These are phyloP conservation scores for Condylostoma magnum DNA, from an alignment of 169 alveolate genomes.

Conservation along the genomic window DNA sequence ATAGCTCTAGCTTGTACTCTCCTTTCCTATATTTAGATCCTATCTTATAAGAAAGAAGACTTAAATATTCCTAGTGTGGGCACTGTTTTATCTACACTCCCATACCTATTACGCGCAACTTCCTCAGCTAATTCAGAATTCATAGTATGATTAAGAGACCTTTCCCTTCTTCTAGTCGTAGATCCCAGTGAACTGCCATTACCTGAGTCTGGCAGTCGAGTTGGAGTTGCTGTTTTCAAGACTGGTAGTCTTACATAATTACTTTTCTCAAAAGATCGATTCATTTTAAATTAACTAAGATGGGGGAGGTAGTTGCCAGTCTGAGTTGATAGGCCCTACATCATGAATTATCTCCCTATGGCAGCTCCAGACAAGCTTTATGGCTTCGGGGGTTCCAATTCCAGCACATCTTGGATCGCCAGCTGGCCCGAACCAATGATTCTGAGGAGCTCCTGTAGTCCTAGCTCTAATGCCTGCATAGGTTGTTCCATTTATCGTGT, in stretches of 20 bases:
- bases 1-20: too few species aligned
- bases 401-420: slow-evolving; percentile 91
- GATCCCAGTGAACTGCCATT: too few species aligned
- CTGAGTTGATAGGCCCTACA: slow-evolving; percentile 63
- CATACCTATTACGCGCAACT: slow-evolving; percentile 13
- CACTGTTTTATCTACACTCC: not conserved
- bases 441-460: slow-evolving; percentile 92
- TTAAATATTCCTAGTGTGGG: slow-evolving; percentile 6
- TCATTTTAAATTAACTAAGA: too few species aligned
- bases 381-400: slow-evolving; percentile 88
- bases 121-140: slow-evolving; percentile 28
- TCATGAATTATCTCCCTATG: slow-evolving; percentile 86
- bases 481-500: slow-evolving; percentile 82
- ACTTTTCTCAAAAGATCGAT: too few species aligned
- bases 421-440: slow-evolving; percentile 90
- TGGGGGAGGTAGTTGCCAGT: slow-evolving; percentile 52
- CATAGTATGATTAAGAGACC: too few species aligned
- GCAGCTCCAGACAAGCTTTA: slow-evolving; percentile 76
- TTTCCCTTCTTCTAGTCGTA: too few species aligned
- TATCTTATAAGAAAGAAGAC: not conserved
- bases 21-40: not conserved
- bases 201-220: too few species aligned
- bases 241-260: too few species aligned
- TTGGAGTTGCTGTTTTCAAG: too few species aligned
- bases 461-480: slow-evolving; percentile 90